Evolutionary conservation across 106 monocot genomes (phyloP), one percentile per base, ranked within the genome.

Genomic region (Triglochin maritima): DNA sequence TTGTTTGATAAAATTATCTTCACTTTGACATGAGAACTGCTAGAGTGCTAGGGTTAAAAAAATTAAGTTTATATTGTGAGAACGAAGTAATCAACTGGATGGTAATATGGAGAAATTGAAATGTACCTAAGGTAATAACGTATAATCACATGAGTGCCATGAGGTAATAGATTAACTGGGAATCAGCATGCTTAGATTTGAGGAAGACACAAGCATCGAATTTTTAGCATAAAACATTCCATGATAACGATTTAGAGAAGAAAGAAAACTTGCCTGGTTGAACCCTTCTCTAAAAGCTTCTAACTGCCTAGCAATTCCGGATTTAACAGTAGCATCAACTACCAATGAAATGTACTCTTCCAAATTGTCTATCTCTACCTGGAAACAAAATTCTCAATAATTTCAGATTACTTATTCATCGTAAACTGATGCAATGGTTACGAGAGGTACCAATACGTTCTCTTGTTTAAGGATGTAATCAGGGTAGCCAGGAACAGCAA

Each of bases 401-500:
- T 8, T 8, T 52, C 52, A 52, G 7, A 8, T 11, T 11, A 11
- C 0, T 52, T 11, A 52, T 8, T 52, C 11, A 7, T 52, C 9
- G 11, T 52, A 11, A 11, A 7, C 7, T 8, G 0, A 52, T 0
- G 11, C 11, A 11, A 52, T 11, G 63, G 9, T 46, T 46, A 12
- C 4, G 12, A 14, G 12, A 14, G 5, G 14, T 81, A 96, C 91
- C 70, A 73, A 0, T 17, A 71, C 79, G 72, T 46, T 78, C 66
- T 88, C 91, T 75, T 79, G 79, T 71, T 88, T 92, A 62, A 98
- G 86, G 47, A 86, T 49, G 49, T 92, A 98, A 69, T 92, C 88
- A 46, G 91, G 98, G 72, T 92, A 88, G 6, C 98, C 98, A 77
- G 98, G 98, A 82, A 98, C 86, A 47, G 88, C 79, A 56, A 98